Evolutionary conservation across 2,329 filamentous ascomycete species (phyloP).

Genomic region (Teratosphaeria gauchensis): DNA sequence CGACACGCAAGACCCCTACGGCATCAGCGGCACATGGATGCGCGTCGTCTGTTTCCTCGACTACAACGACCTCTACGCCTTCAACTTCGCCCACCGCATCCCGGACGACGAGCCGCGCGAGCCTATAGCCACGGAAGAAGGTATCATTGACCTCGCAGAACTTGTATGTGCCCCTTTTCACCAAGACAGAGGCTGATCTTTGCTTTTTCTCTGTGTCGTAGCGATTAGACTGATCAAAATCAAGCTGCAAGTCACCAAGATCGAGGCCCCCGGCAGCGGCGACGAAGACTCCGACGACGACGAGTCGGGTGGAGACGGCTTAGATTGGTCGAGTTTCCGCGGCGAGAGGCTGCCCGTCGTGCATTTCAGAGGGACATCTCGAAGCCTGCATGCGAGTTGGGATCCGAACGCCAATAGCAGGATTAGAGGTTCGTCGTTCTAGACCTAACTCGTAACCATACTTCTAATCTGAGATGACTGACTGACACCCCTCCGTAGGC

Average conservation of each 20-base stretch:
- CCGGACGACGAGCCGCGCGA: conserved; percentile 28
- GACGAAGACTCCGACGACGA: conserved; percentile 31
- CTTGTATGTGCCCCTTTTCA: conserved; percentile 17
- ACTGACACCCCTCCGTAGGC: conserved; percentile 29
- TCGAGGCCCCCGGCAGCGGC: conserved; percentile 49
- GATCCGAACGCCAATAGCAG: conserved; percentile 60
- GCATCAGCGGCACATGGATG: conserved; percentile 61
- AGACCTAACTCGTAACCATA: background rate
- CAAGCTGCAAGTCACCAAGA: conserved; percentile 50
- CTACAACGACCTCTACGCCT: conserved; percentile 62
- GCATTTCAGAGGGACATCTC: conserved; percentile 54
- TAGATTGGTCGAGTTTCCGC: conserved; percentile 21
- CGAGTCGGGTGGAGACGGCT: conserved; percentile 5
- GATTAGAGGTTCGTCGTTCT: conserved; percentile 47
- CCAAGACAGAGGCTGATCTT: conserved; percentile 6
- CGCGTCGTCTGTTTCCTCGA: conserved; percentile 48
- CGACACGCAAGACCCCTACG: conserved; percentile 57
- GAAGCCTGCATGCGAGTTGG: conserved; percentile 53
- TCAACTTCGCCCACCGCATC: conserved; percentile 51
- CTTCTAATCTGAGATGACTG: no score
- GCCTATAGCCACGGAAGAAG: conserved; percentile 52
- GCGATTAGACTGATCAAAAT: conserved; percentile 62
- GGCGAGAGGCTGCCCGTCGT: conserved; percentile 49
- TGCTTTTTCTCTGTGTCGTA: conserved; percentile 6
- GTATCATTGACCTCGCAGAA: conserved; percentile 23